Evolutionary conservation across 768 basidiomycete genomes (phyloP), one percentile per base, ranked within the genome.

Genomic region (Suillus decipiens): DNA sequence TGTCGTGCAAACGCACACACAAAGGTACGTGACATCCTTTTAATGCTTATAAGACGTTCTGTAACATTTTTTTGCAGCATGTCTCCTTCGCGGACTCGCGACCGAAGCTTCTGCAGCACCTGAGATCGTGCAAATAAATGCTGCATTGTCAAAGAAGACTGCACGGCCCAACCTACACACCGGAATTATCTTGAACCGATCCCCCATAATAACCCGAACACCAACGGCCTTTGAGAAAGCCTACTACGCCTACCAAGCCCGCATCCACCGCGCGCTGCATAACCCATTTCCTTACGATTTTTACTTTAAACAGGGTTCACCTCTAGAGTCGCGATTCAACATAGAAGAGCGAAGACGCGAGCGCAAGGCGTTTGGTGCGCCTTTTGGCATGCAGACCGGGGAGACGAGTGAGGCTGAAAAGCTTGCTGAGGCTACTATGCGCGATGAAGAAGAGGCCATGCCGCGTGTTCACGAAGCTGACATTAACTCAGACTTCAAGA

Each of bases 271-370:
- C 67, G 89, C 95, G 3, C 78, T 98, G 55, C 89, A 90, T 73
- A 93, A 93, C 68, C 95, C 95, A 1, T 89, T 94, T 73, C 92
- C 95, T 19, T 81, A 86, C 63, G 89, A 95, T 54, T 94, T 96
- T 77, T 98, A 96, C 79, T 96, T 96, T 83, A 95, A 95, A 77
- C 88, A 88, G 57, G 95, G 95, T 10, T 92, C 95, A 0, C 81
- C 92, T 17, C 84, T 95, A 36, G 90, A 95, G 73, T 86, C 87
- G 15, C 84, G 90, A 43, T 96, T 94, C 76, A 87, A 82, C 55
- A 75, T 86, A 57, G 90, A 95, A 71, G 90, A 95, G 70, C 83
- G 85, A 53, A 79, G 82, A 63, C 84, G 91, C 57, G 93, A 95
- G 69, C 78, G 80, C 43, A 79, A 81, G 59, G 88, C 90, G 0